Evolutionary conservation across 805 yeast genomes (phyloP).

Genomic region (Cyberlindnera nakhonratchasimensis): DNA sequence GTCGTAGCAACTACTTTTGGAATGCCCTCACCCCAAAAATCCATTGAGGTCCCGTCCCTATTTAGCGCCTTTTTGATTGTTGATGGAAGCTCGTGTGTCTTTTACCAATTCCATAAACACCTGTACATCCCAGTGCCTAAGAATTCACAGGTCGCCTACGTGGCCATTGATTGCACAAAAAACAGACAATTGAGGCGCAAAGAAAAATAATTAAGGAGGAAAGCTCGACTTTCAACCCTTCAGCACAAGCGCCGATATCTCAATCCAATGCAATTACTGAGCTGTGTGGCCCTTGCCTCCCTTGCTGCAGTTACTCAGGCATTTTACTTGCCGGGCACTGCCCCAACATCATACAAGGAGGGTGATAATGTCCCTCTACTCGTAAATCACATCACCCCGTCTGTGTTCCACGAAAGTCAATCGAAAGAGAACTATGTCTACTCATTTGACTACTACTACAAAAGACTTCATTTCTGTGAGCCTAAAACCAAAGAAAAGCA

Average conservation of each 20-base stretch:
- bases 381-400: slow-evolving; percentile 90
- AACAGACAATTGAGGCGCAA: not conserved
- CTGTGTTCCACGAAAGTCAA: slow-evolving; percentile 40
- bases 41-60: not conserved
- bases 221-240: no score
- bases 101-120: not conserved
- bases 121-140: not conserved
- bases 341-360: slow-evolving; percentile 81
- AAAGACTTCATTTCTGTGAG: slow-evolving; percentile 76
- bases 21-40: not conserved
- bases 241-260: no score
- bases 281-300: slow-evolving; percentile 8
- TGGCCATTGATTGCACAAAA: no score
- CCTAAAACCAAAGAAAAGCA: slow-evolving; percentile 59
- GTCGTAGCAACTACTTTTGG: not conserved
- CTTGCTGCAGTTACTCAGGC: slow-evolving; percentile 34
- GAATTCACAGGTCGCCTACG: no score
- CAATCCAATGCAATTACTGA: slow-evolving; percentile 3
- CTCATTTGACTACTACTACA: slow-evolving; percentile 81
- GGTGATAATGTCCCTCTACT: slow-evolving; percentile 72
- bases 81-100: not conserved
- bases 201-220: not conserved
- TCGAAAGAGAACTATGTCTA: slow-evolving; percentile 54
- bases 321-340: slow-evolving; percentile 93
- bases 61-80: not conserved